A percentile compares a stretch with the other conserved stretches of the same genome.
Conservation (phyloP, 192 early-diverging fungal species). For the Entomortierella parvispora region DNA sequence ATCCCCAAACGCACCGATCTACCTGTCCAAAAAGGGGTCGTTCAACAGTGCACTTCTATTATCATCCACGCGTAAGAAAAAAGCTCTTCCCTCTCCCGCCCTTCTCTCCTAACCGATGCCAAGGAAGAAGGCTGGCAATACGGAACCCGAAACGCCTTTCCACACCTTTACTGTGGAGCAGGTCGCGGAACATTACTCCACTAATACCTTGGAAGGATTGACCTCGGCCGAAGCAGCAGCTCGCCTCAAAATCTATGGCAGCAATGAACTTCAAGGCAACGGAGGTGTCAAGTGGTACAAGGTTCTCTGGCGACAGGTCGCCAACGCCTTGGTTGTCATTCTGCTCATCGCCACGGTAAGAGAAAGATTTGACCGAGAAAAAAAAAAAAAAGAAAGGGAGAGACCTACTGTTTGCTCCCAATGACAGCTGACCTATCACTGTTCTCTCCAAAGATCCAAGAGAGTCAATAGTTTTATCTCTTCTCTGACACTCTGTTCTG, state of each 20-base stretch:
- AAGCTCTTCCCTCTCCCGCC: neutral
- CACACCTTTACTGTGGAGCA: slow-evolving; percentile 18
- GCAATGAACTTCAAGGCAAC: slow-evolving; percentile 73
- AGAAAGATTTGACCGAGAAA: too few species aligned
- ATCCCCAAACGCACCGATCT: neutral
- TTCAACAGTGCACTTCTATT: too few species aligned
- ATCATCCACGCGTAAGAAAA: too few species aligned
- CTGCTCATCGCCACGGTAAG: slow-evolving; percentile 66
- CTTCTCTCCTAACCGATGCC: neutral
- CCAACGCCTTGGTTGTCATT: slow-evolving; percentile 72
- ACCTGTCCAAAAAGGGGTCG: neutral
- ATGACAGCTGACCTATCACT: too few species aligned
- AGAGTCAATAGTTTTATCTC: too few species aligned
- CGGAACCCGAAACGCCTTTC: slow-evolving; percentile 20
- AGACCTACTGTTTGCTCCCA: too few species aligned
- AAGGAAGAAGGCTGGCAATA: slow-evolving; percentile 4
- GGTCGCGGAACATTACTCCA: slow-evolving; percentile 3
- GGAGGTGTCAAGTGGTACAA: slow-evolving; percentile 73
- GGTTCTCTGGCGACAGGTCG: slow-evolving; percentile 67
- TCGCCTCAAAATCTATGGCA: slow-evolving; percentile 64
- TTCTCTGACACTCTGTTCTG: neutral
- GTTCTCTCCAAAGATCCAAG: too few species aligned
- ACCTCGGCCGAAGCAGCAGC: slow-evolving; percentile 72
- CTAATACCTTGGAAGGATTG: slow-evolving; percentile 65
- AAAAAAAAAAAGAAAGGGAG: too few species aligned